Base-by-base conservation (phyloP, 2,329 filamentous ascomycete genomes). In the Rugonectria rugulosa region DNA sequence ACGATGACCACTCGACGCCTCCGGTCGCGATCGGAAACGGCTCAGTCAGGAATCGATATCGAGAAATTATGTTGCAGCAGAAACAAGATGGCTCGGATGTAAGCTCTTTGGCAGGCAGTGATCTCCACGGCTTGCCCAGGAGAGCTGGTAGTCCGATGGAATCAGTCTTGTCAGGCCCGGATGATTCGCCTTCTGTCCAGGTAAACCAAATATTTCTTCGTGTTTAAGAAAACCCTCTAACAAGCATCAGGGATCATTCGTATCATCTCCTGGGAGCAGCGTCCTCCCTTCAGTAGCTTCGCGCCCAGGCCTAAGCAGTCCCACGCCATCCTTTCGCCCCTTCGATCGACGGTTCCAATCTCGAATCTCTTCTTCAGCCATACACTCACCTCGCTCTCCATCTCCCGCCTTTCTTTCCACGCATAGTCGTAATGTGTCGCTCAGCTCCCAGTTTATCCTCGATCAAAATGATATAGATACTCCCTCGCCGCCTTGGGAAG, bases 341-440 rank as follows among this genome's bases (percentile, higher is more conserved):
- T 99, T 99, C 73, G 95, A 99, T 71, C 87, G 92, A 61, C 88
- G 95, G 52, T 99, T 99, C 75, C 92, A 96, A 71, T 94, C 94
- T 14, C 88, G 93, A 42, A 85, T 97, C 61, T 80, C 82, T 56
- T 85, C 88, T 12, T 77, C 78, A 42, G 69, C 74, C 26, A 71
- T 82, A 20, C 70, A 72, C 44, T 86, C 86, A 21, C 87, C 90
- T 26, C 85, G 93, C 53, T 82, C 89, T 6, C 81, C 83, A 2
- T 97, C 93, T 1, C 92, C 92, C 1, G 90, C 88, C 11, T 90
- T 96, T 64, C 78, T 92, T 11, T 81, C 82, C n/a, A 73, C 82
- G 3, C 91, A 95, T 69, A 96, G 92, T 49, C 88, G 93, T 50
- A 90, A 92, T 65, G 88, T 87, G 2, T 97, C 94, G 1, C 68